Percentiles rank a stretch among this genome's conserved stretches.
Evolutionary conservation across 2,329 filamentous ascomycete species (phyloP).

Genomic region (Fusarium piperis): DNA sequence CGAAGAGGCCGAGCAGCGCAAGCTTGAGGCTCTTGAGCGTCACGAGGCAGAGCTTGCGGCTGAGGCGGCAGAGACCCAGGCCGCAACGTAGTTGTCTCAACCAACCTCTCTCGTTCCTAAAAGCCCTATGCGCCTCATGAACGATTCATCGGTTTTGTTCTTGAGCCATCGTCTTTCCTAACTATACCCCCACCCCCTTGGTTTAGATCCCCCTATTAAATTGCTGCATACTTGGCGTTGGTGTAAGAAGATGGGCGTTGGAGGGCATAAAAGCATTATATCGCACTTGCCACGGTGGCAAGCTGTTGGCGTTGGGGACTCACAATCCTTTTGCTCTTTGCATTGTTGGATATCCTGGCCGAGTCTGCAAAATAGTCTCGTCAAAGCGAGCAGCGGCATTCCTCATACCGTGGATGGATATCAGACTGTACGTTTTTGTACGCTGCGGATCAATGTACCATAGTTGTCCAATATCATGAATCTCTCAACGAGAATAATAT

Average conservation of each 20-base stretch:
- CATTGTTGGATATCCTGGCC: constrained; percentile 11
- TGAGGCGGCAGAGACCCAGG: not conserved
- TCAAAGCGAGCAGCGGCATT: not conserved
- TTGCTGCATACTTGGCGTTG: constrained; percentile 26
- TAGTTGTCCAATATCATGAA: not conserved
- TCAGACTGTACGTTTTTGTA: not conserved
- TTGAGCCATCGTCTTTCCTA: constrained; percentile 17
- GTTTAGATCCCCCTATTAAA: not conserved
- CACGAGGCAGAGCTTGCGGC: constrained; percentile 40
- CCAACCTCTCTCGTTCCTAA: not conserved
- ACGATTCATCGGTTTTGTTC: not conserved
- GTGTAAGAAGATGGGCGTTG: constrained; percentile 27
- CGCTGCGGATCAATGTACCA: not conserved
- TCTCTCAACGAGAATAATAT: not conserved
- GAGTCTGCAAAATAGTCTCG: constrained; percentile 1
- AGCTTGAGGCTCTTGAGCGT: constrained; percentile 38
- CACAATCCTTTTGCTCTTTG: not conserved
- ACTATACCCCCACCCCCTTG: constrained; percentile 2
- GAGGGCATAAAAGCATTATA: constrained; percentile 6
- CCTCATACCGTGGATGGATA: not conserved
- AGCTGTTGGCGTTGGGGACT: constrained; percentile 1
- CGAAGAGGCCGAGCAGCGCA: constrained; percentile 39
- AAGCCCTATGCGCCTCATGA: not conserved
- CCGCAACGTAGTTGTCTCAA: not conserved
- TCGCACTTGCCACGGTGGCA: constrained; percentile 9